These are phyloP conservation scores for Coemansia sp. DNA, from an alignment of 192 early-diverging fungal genomes.

Conservation along the genomic window DNA sequence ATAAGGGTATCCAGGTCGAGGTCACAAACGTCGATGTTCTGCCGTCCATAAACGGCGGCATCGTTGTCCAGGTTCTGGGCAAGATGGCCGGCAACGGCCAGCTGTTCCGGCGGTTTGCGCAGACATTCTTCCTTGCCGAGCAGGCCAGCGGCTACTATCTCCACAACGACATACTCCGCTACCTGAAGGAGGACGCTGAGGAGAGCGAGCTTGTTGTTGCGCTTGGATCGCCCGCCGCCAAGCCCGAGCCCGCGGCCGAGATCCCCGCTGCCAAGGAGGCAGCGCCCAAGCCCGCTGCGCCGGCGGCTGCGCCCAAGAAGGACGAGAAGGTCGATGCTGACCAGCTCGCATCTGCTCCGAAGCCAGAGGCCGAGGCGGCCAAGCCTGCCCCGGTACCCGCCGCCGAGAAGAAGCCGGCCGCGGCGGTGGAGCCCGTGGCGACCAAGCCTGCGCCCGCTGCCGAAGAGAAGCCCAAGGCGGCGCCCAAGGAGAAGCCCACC, in stretches of 20 bases:
- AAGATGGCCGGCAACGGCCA: slow-evolving; percentile 83
- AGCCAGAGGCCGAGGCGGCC: slow-evolving; percentile 12
- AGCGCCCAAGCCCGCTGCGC: slow-evolving; percentile 4
- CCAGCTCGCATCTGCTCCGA: slow-evolving; percentile 4
- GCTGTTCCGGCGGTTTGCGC: slow-evolving; percentile 78
- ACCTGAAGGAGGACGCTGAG: slow-evolving; percentile 82
- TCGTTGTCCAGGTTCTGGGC: slow-evolving; percentile 87
- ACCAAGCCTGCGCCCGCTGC: slow-evolving; percentile 8
- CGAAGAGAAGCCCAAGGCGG: slow-evolving; percentile 37
- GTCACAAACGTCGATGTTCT: slow-evolving; percentile 84
- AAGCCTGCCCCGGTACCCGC: slow-evolving; percentile 15
- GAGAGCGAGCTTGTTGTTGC: slow-evolving; percentile 40
- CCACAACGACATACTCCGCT: slow-evolving; percentile 90
- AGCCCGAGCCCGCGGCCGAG: slow-evolving; percentile 10
- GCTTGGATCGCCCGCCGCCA: slow-evolving; percentile 6
- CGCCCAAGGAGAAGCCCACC: slow-evolving; percentile 37
- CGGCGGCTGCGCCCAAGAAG: slow-evolving; percentile 17
- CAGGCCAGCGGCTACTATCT: slow-evolving; percentile 91
- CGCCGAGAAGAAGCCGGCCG: slow-evolving; percentile 22
- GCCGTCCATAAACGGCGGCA: slow-evolving; percentile 65
- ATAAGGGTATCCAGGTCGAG: slow-evolving; percentile 80
- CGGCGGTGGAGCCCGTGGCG: slow-evolving; percentile 3
- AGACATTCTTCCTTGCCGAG: slow-evolving; percentile 86
- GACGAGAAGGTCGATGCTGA: slow-evolving; percentile 38
- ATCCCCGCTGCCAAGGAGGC: not conserved